These are phyloP conservation scores for Solanum hybrid DNA, from an alignment of 305 asterid species.

Conservation along the genomic window DNA sequence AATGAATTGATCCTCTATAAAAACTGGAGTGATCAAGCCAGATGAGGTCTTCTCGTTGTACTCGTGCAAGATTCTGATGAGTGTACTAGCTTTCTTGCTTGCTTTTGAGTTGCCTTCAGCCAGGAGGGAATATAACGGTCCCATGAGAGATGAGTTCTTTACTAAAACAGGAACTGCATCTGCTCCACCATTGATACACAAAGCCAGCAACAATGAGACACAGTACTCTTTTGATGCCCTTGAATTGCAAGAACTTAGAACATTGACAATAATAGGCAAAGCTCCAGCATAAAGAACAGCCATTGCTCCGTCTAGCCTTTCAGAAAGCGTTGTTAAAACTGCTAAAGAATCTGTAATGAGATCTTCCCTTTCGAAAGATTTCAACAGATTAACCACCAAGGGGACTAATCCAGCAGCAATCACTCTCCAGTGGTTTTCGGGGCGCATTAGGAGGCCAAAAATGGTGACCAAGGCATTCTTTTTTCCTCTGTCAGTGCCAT, in stretches of 20 bases:
- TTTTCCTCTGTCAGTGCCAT: constrained; percentile 37
- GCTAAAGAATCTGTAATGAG: constrained; percentile 47
- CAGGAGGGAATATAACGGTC: constrained; percentile 43
- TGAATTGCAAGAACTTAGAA: constrained; percentile 33
- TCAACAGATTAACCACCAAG: constrained; percentile 28
- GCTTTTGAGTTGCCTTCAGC: constrained; percentile 42
- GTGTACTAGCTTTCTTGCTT: constrained; percentile 58
- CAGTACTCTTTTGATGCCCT: constrained; percentile 42
- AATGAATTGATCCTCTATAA: constrained; percentile 47
- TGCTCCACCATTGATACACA: constrained; percentile 44
- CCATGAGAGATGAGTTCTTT: constrained; percentile 53
- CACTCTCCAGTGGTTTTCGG: constrained; percentile 48
- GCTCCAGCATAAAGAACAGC: constrained; percentile 40
- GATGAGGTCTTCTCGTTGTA: constrained; percentile 41
- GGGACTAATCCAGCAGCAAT: constrained; percentile 49
- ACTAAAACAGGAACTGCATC: constrained; percentile 70
- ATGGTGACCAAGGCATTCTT: constrained; percentile 52
- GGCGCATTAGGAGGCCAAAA: constrained; percentile 44
- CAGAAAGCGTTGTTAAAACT: constrained; percentile 43
- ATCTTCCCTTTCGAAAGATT: constrained; percentile 38
- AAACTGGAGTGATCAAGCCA: constrained; percentile 23
- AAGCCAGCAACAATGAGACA: constrained; percentile 45
- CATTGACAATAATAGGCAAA: constrained; percentile 33
- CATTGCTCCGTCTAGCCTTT: constrained; percentile 51
- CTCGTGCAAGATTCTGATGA: constrained; percentile 55